phyloP scores from a whole-genome alignment of 2,329 filamentous ascomycete genomes.

The Dothideomycetes sp. region DNA sequence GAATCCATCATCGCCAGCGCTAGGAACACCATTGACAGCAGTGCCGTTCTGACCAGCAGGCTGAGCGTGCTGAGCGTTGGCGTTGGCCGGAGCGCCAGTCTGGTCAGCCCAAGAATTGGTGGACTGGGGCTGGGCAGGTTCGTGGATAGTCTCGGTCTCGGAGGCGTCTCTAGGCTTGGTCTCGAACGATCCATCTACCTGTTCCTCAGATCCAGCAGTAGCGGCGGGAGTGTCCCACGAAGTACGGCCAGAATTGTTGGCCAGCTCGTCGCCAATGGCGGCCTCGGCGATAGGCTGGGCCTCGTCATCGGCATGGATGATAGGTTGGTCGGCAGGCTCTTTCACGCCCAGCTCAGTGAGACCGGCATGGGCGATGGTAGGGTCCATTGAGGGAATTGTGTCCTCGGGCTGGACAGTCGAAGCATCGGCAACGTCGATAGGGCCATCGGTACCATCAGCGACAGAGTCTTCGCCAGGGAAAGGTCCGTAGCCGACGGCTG shows the following conservation, averaged over 20 bases:
- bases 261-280: constrained; percentile 32
- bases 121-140: constrained; percentile 45
- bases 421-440: constrained; percentile 30
- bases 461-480: constrained; percentile 46
- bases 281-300: constrained; percentile 24
- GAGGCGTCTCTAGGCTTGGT: constrained; percentile 62
- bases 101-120: constrained; percentile 79
- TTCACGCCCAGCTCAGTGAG: constrained; percentile 55
- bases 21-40: constrained; percentile 23
- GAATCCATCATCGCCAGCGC: constrained; percentile 55
- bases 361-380: constrained; percentile 56
- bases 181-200: constrained; percentile 61
- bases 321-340: constrained; percentile 24
- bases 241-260: constrained; percentile 50
- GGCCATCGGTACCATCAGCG: constrained; percentile 34
- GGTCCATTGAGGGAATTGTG: constrained; percentile 43
- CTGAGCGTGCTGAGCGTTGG: background rate
- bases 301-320: constrained; percentile 20
- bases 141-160: constrained; percentile 61
- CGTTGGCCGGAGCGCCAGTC: constrained; percentile 30
- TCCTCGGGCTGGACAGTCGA: constrained; percentile 24
- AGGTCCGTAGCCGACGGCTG: constrained; percentile 39
- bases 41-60: constrained; percentile 16
- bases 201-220: constrained; percentile 39
- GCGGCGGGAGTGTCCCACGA: constrained; percentile 57